A percentile compares a stretch with the other conserved stretches of the same genome.
phyloP scores from a whole-genome alignment of 2,329 filamentous ascomycete genomes.

The Aspergillus pseudoglaucus region DNA sequence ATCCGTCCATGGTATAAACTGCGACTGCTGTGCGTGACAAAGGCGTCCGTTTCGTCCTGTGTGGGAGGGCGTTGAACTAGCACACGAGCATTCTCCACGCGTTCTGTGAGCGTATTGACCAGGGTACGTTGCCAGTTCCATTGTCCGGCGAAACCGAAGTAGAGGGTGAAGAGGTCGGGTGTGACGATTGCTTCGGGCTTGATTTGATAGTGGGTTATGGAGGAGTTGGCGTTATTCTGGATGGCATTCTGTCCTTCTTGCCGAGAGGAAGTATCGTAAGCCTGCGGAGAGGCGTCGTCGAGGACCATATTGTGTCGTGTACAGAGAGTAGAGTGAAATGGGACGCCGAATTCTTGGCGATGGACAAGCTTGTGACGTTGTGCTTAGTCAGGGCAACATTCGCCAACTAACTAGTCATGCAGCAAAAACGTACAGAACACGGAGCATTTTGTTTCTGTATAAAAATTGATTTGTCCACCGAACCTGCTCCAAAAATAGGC shows the following conservation, averaged over 20 bases:
- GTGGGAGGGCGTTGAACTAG: conserved; percentile 21
- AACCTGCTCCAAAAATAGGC: too few species aligned
- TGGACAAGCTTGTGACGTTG: background rate
- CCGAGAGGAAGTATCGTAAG: conserved; percentile 3
- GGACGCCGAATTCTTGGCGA: too few species aligned
- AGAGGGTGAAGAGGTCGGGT: conserved; percentile 21
- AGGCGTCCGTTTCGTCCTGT: conserved; percentile 30
- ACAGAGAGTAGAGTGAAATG: too few species aligned
- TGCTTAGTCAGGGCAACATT: background rate
- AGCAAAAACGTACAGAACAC: too few species aligned
- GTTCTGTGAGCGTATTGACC: conserved; percentile 2
- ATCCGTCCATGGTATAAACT: conserved; percentile 15
- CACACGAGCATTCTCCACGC: conserved; percentile 16
- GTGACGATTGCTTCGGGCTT: conserved; percentile 19
- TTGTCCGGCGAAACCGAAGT: conserved; percentile 21
- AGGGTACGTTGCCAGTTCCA: conserved; percentile 13
- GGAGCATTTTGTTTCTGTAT: too few species aligned
- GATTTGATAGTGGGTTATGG: conserved; percentile 12
- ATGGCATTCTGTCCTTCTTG: conserved; percentile 2
- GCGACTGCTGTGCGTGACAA: conserved; percentile 16
- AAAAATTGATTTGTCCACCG: too few species aligned
- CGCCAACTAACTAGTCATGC: too few species aligned
- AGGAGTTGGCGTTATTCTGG: conserved; percentile 7
- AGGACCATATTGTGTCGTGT: conserved; percentile 16
- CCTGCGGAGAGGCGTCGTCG: conserved; percentile 18